Conservation (phyloP, 768 basidiomycete genomes). For the Hypholoma sublateritium region DNA sequence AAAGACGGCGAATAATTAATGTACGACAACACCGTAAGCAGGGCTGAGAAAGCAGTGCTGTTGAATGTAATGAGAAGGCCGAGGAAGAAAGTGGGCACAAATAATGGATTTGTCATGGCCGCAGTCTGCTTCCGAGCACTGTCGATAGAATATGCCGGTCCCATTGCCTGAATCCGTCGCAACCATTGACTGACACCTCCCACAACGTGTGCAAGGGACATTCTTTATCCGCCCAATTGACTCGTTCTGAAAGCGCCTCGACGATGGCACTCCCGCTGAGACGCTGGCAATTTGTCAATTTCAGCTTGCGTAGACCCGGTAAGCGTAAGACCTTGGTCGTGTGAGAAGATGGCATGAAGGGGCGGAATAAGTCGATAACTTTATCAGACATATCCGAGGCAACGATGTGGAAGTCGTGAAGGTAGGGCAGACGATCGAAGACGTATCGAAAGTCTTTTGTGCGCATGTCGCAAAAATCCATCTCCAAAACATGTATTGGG, state of each 20-base stretch:
- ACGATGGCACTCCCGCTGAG: slow-evolving; percentile 61
- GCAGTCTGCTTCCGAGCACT: slow-evolving; percentile 28
- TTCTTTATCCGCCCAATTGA: slow-evolving; percentile 34
- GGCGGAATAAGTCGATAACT: slow-evolving; percentile 61
- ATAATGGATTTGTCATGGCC: slow-evolving; percentile 4
- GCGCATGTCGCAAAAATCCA: slow-evolving; percentile 83
- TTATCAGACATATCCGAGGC: slow-evolving; percentile 82
- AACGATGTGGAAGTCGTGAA: slow-evolving; percentile 71
- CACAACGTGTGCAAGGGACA: slow-evolving; percentile 23
- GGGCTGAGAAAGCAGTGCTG: no score
- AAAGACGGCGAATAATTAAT: no score
- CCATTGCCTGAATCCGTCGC: slow-evolving; percentile 31
- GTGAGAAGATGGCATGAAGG: slow-evolving; percentile 22
- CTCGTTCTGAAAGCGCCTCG: slow-evolving; percentile 48
- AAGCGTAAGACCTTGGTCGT: slow-evolving; percentile 41
- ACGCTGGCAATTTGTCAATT: slow-evolving; percentile 61
- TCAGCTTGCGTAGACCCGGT: slow-evolving; percentile 52
- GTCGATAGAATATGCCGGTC: slow-evolving; percentile 29
- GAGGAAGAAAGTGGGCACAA: not conserved
- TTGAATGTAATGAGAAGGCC: no score
- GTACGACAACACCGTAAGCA: no score
- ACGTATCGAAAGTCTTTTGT: slow-evolving; percentile 77
- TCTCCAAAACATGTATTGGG: slow-evolving; percentile 63
- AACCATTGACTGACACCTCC: slow-evolving; percentile 39
- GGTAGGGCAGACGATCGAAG: slow-evolving; percentile 51